phyloP scores from a whole-genome alignment of 306 rosid species.

The Erythrophleum fordii region DNA sequence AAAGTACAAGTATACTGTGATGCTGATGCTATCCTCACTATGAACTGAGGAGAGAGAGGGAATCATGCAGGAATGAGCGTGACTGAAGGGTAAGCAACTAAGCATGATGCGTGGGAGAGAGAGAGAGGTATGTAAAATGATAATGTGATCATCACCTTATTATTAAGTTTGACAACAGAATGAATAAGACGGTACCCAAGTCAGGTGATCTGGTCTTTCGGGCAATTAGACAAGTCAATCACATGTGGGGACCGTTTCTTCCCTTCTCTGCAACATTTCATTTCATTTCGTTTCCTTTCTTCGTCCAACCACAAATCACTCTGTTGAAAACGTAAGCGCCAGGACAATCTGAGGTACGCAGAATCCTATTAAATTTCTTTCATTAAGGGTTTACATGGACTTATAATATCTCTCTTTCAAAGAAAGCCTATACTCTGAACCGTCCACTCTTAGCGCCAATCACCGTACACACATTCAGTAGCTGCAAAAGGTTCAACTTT shows the following conservation, averaged over 20 bases:
- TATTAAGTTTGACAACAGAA: background rate
- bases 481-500: background rate
- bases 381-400: too few species aligned
- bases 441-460: background rate
- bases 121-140: background rate
- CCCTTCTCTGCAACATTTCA: background rate
- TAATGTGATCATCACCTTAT: background rate
- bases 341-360: background rate
- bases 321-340: background rate
- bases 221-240: constrained; percentile 5
- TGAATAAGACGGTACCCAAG: background rate
- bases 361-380: background rate
- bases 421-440: background rate
- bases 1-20: background rate
- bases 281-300: too few species aligned
- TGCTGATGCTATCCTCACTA: background rate
- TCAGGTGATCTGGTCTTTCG: background rate
- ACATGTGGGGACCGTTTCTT: background rate
- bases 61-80: background rate
- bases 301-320: too few species aligned
- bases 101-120: background rate
- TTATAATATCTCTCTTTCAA: background rate
- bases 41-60: background rate
- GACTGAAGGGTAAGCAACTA: background rate
- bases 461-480: background rate